A percentile compares a stretch with the other conserved stretches of the same genome.
These are phyloP conservation scores for Dioszegia hungarica DNA, from an alignment of 768 basidiomycete genomes.

Conservation along the genomic window DNA sequence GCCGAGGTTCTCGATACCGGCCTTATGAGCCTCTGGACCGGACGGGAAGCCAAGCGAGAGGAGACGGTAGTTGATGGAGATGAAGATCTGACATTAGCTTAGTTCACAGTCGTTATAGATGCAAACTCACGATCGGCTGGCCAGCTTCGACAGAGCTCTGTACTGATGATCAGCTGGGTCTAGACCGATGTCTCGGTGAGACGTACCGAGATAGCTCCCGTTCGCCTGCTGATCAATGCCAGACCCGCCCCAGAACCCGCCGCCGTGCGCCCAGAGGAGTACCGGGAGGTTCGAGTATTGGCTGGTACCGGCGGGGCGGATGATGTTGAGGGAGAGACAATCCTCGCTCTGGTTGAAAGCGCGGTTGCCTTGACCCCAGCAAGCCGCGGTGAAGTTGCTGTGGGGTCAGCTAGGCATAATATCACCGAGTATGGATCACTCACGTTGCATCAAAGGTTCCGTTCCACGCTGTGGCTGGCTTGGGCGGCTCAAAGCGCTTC, in stretches of 20 bases:
- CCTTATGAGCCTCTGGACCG: background rate
- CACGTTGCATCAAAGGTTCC: background rate
- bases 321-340: slow-evolving; percentile 1
- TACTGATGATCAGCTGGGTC: background rate
- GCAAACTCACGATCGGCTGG: background rate
- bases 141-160: background rate
- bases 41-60: background rate
- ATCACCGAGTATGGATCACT: background rate
- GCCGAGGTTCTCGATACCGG: slow-evolving; percentile 12
- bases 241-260: slow-evolving; percentile 32
- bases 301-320: background rate
- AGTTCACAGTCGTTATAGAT: background rate
- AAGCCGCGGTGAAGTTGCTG: background rate
- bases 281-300: slow-evolving; percentile 1
- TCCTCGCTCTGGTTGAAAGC: background rate
- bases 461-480: background rate
- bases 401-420: background rate
- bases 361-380: background rate
- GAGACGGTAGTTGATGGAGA: background rate
- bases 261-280: slow-evolving; percentile 40
- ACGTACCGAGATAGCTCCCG: background rate
- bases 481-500: background rate
- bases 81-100: background rate
- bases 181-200: background rate
- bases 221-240: slow-evolving; percentile 2